These are phyloP conservation scores for Talaromyces piceae DNA, from an alignment of 2,329 filamentous ascomycete species.

Conservation along the genomic window DNA sequence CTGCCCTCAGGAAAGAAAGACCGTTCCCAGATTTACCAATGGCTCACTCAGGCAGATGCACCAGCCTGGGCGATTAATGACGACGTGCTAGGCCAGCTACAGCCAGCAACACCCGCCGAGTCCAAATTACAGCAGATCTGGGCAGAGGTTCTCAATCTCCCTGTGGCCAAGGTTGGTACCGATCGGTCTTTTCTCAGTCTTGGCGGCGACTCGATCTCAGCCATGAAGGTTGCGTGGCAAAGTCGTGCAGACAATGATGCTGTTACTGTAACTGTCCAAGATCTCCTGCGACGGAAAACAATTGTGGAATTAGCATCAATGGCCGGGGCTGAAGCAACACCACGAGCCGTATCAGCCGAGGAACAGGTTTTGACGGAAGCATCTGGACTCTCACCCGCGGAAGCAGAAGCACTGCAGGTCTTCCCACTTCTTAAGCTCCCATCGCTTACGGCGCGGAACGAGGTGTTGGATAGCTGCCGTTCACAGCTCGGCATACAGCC, in stretches of 20 bases:
- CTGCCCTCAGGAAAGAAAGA: not conserved
- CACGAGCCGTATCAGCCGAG: not conserved
- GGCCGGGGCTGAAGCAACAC: not conserved
- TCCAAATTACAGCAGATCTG: not conserved
- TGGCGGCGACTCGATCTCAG: conserved; percentile 1
- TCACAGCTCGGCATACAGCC: not conserved
- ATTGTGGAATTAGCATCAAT: not conserved
- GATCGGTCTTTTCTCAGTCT: not conserved
- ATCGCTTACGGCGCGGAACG: not conserved
- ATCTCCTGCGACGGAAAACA: not conserved
- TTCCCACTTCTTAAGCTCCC: not conserved
- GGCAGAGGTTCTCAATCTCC: not conserved
- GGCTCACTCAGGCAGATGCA: not conserved
- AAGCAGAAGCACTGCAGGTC: not conserved
- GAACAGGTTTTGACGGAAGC: not conserved
- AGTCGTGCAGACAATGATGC: not conserved
- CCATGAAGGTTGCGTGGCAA: not conserved
- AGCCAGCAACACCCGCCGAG: not conserved
- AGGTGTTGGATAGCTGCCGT: not conserved
- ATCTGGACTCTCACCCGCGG: not conserved
- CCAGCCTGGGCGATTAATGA: not conserved
- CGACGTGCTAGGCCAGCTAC: not conserved
- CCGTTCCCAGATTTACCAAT: not conserved
- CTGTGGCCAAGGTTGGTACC: not conserved
- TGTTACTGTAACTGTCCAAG: not conserved